Evolutionary conservation across 176 grass and related monocot species (phyloP), one percentile per base, ranked within the genome.

Genomic region (Aegilops umbellulata): DNA sequence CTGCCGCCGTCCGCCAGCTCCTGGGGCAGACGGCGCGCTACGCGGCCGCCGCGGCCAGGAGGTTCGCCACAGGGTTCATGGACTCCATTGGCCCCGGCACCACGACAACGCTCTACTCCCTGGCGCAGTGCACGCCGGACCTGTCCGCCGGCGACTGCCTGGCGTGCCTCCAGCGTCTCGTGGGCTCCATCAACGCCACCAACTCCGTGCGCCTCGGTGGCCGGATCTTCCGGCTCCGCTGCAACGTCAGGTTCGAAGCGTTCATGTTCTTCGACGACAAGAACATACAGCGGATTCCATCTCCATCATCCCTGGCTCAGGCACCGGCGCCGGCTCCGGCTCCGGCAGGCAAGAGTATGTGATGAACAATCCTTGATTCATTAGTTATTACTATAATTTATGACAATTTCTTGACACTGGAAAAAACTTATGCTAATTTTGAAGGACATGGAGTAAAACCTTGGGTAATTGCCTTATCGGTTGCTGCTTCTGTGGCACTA

Each of bases 41-140:
- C 6, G 87, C 82, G 60, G 76, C 82, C 0, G 20, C 0, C 32
- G 3, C 64, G 3, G 25, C 35, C 12, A 62, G 49, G 76, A 20
- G 65, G 84, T 86, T 86, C 26, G 66, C 84, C 49, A 78, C 74
- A 8, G 74, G 31, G 14, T 77, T 16, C 63, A 79, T 71, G 76
- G 65, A 80, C 65, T 31, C 25, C 53, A 16, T 2, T 24, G 36
- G 69, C 6, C 10, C 35, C n/a, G n/a, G 2, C 72, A 15, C 44
- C 24, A n/a, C n/a, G 57, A 60, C 57, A 9, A n/a, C n/a, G n/a
- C 31, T 83, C 16, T 83, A 62, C 69, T 83, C 82, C 23, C 44
- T 75, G 42, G 72, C 72, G 42, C 72, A 75, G 44, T 75, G 72
- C 42, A 75, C 72, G 72, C 72, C 72, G 1, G 72, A 75, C 72